phyloP scores from a whole-genome alignment of 495 filamentous ascomycete species.

The Annulohypoxylon moriforme region DNA sequence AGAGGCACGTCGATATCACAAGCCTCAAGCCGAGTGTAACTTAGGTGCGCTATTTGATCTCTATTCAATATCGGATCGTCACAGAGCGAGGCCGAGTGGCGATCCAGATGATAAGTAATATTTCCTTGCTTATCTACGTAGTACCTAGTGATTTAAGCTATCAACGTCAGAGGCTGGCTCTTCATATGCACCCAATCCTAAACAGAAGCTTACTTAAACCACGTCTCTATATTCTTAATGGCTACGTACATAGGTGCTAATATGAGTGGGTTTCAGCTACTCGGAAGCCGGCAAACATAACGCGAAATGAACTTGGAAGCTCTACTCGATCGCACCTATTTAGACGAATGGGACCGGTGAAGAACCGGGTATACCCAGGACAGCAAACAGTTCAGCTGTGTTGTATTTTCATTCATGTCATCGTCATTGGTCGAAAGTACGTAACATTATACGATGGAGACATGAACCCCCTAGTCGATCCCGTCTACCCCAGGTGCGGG shows the following conservation, averaged over 20 bases:
- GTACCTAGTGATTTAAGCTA: neutral
- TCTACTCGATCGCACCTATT: neutral
- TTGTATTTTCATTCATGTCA: neutral
- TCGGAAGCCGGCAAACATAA: neutral
- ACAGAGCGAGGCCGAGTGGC: neutral
- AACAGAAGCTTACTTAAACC: neutral
- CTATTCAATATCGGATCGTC: neutral
- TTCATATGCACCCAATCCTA: neutral
- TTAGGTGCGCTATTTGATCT: neutral
- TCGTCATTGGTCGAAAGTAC: neutral
- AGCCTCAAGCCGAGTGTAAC: neutral
- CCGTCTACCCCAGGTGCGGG: neutral
- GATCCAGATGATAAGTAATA: neutral
- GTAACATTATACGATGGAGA: neutral
- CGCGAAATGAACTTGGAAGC: neutral
- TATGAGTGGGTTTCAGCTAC: neutral
- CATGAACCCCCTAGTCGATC: neutral
- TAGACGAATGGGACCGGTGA: neutral
- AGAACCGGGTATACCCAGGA: neutral
- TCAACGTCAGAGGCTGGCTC: neutral
- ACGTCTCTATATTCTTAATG: neutral
- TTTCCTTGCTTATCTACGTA: neutral
- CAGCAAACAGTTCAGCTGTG: neutral
- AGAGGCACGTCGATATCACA: neutral
- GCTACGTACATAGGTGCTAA: neutral